Evolutionary conservation across 768 basidiomycete species (phyloP).

Genomic region (Russula olivacea): DNA sequence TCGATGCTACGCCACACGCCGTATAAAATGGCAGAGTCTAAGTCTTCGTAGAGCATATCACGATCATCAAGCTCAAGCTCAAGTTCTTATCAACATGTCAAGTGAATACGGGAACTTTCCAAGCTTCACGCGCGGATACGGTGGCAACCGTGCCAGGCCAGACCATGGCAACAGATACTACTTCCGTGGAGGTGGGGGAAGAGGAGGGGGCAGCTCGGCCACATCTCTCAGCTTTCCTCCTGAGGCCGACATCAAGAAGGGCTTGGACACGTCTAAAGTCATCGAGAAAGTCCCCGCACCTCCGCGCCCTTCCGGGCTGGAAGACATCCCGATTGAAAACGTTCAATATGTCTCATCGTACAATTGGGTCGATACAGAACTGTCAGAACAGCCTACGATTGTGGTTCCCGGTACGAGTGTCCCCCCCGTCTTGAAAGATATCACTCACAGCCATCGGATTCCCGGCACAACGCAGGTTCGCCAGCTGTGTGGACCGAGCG

Average conservation of each 20-base stretch:
- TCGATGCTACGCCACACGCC: too few species aligned
- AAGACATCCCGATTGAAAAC: slow-evolving; percentile 21
- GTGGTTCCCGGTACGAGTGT: slow-evolving; percentile 30
- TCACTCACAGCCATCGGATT: background rate
- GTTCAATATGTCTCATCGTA: slow-evolving; percentile 32
- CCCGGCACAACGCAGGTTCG: slow-evolving; percentile 38
- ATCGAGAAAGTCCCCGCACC: slow-evolving; percentile 14
- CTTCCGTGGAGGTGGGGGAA: background rate
- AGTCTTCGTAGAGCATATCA: background rate
- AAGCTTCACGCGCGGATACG: background rate
- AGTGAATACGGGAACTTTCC: background rate
- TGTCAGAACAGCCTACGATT: slow-evolving; percentile 28
- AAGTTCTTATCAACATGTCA: background rate
- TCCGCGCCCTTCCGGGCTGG: background rate
- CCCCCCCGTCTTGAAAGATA: background rate
- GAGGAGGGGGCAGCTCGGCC: background rate
- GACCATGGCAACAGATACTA: slow-evolving; percentile 9
- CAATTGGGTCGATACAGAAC: slow-evolving; percentile 27
- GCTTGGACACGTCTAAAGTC: slow-evolving; percentile 4
- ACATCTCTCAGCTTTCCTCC: background rate
- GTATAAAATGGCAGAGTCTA: slow-evolving; percentile 2
- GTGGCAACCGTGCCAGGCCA: background rate
- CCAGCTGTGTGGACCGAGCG: slow-evolving; percentile 51
- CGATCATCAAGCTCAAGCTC: background rate
- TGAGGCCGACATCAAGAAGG: slow-evolving; percentile 12